phyloP scores from a whole-genome alignment of 2,329 filamentous ascomycete species.

The Ustulina deusta region DNA sequence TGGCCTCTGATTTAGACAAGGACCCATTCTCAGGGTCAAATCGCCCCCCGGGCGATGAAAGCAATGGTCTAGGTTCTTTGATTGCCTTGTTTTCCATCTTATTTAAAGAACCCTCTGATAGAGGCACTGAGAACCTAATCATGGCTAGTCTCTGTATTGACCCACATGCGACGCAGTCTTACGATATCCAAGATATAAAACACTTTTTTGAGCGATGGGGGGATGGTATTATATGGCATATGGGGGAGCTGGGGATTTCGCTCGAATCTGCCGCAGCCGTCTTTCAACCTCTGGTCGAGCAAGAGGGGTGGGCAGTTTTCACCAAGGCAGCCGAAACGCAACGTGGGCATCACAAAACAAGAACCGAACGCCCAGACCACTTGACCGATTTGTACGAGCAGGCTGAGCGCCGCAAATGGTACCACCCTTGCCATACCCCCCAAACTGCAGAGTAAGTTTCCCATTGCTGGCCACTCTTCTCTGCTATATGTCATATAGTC shows the following conservation, averaged over 20 bases:
- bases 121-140: slow-evolving; percentile 17
- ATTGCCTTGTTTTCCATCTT: slow-evolving; percentile 24
- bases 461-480: neutral
- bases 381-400: no score
- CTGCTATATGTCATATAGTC: neutral
- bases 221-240: neutral
- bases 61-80: neutral
- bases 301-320: neutral
- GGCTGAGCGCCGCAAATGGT: neutral
- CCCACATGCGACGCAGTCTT: neutral
- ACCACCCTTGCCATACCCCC: neutral
- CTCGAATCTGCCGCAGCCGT: slow-evolving; percentile 2
- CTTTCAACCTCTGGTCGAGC: neutral
- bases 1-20: neutral
- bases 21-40: neutral
- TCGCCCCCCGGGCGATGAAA: neutral
- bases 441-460: neutral
- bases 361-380: neutral
- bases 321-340: neutral
- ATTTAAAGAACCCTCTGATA: neutral
- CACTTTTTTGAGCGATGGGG: slow-evolving; percentile 5
- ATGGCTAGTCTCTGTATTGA: slow-evolving; percentile 14
- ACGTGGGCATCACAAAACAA: neutral
- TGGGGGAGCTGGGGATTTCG: slow-evolving; percentile 3
- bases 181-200: neutral